Evolutionary conservation across 176 grass and related monocot species (phyloP).

Genomic region (Pharus latifolius): DNA sequence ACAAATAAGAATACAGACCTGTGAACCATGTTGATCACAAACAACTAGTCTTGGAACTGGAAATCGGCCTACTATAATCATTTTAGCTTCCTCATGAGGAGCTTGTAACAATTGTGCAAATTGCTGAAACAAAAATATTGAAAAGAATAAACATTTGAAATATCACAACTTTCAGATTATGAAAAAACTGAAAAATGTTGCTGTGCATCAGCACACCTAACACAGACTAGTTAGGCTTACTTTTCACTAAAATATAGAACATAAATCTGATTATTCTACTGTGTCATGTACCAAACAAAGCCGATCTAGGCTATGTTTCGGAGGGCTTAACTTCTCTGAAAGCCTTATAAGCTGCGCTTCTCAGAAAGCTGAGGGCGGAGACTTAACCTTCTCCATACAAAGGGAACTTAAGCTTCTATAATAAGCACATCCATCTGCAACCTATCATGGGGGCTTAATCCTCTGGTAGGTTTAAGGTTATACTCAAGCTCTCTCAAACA

Average conservation of each 20-base stretch:
- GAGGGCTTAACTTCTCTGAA: not conserved
- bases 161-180: not conserved
- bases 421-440: too few relatives aligned
- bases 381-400: too few relatives aligned
- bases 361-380: too few relatives aligned
- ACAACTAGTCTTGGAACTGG: constrained; percentile 93
- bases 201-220: not conserved
- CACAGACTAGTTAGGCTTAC: not conserved
- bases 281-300: not conserved
- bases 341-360: not conserved
- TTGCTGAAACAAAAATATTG: constrained; percentile 42
- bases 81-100: constrained; percentile 76
- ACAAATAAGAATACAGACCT: constrained; percentile 37
- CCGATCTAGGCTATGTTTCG: not conserved
- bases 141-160: constrained; percentile 4
- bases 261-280: not conserved
- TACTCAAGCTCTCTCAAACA: too few relatives aligned
- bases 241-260: not conserved
- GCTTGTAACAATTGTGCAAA: constrained; percentile 85
- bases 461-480: too few relatives aligned
- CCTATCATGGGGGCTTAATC: too few relatives aligned
- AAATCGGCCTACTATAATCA: constrained; percentile 78
- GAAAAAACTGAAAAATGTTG: not conserved
- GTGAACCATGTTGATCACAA: constrained; percentile 95
- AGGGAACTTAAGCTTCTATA: too few relatives aligned